Conservation (phyloP, 352 stramenopile genomes). For the Phytophthora brassicae region DNA sequence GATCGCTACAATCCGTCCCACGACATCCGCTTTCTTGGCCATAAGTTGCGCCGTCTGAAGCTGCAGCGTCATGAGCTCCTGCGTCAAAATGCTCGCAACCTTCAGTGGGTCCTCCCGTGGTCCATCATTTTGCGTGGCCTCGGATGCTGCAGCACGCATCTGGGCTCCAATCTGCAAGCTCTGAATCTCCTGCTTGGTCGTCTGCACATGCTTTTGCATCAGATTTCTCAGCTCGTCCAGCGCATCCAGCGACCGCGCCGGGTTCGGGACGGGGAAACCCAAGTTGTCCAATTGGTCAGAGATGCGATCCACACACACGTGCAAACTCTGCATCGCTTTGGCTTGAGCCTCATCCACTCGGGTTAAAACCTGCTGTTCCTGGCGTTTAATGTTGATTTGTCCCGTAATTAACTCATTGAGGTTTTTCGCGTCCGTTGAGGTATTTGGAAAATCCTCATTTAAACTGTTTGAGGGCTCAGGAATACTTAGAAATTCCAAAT, state of each 20-base stretch:
- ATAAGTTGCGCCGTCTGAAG: slow-evolving; percentile 41
- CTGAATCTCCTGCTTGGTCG: slow-evolving; percentile 67
- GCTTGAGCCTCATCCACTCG: slow-evolving; percentile 39
- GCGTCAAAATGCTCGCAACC: slow-evolving; percentile 36
- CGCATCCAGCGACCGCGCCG: slow-evolving; percentile 44
- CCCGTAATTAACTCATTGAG: slow-evolving; percentile 43
- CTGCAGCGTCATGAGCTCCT: slow-evolving; percentile 54
- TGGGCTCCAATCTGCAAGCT: slow-evolving; percentile 63
- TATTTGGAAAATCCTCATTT: background rate
- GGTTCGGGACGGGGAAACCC: slow-evolving; percentile 48
- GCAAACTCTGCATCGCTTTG: slow-evolving; percentile 41
- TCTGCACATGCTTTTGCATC: slow-evolving; percentile 49
- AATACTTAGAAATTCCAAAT: slow-evolving; percentile 15
- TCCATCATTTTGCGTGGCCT: slow-evolving; percentile 25
- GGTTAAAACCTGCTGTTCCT: slow-evolving; percentile 29
- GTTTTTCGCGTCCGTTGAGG: slow-evolving; percentile 29
- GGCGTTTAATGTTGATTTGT: slow-evolving; percentile 43
- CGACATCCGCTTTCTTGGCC: slow-evolving; percentile 27
- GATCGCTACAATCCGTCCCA: slow-evolving; percentile 23
- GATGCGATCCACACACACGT: slow-evolving; percentile 46
- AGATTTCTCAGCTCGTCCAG: slow-evolving; percentile 63
- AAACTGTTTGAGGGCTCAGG: background rate
- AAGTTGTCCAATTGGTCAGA: slow-evolving; percentile 45
- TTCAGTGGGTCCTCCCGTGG: slow-evolving; percentile 29
- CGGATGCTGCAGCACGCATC: slow-evolving; percentile 56